phyloP scores from a whole-genome alignment of 192 early-diverging fungal genomes.

The Entomortierella chlamydospora region DNA sequence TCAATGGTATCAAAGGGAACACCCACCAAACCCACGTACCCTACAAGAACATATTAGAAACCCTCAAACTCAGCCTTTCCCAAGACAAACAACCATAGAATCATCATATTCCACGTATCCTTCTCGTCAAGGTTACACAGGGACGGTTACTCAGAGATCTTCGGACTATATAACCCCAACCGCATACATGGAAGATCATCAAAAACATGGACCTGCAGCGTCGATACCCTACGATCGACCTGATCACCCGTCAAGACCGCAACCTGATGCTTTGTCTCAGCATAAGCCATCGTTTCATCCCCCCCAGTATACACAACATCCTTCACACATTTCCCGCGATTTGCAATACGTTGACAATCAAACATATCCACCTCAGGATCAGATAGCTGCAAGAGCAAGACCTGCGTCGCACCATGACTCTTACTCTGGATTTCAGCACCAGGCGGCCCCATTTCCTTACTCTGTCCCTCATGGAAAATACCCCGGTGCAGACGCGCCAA shows the following conservation, averaged over 20 bases:
- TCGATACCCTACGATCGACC: constrained; percentile 15
- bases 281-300: not conserved
- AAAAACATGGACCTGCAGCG: not conserved
- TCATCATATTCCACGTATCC: not conserved
- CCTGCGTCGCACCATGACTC: not conserved
- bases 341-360: not conserved
- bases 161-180: constrained; percentile 1
- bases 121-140: constrained; percentile 6
- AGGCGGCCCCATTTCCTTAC: not conserved
- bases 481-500: not conserved
- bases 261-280: constrained; percentile 1
- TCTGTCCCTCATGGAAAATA: not conserved
- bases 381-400: not conserved
- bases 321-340: too few relatives aligned
- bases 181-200: constrained; percentile 3
- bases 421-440: not conserved
- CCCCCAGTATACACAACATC: not conserved
- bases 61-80: not conserved
- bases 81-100: not conserved
- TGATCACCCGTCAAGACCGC: not conserved
- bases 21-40: too few relatives aligned
- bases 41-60: not conserved
- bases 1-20: constrained; percentile 4
- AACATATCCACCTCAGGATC: not conserved
- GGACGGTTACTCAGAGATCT: not conserved